Evolutionary conservation across 2,329 filamentous ascomycete genomes (phyloP), one percentile per base, ranked within the genome.

Genomic region (Cryphonectria carpinicola): DNA sequence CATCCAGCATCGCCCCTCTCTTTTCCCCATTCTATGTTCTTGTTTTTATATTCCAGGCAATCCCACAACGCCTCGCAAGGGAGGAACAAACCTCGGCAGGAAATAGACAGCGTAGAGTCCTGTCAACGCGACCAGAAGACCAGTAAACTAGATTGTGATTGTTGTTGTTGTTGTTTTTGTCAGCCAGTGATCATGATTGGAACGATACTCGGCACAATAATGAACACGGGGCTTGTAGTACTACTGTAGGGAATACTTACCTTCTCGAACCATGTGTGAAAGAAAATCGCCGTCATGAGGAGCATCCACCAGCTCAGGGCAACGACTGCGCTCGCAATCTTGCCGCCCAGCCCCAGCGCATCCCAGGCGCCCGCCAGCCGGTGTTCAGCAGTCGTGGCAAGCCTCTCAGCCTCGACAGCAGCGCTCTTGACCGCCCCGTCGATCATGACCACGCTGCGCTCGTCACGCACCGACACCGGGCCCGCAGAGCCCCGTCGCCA

Each of bases 181-280:
- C 32, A 32, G 32, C 4, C 32, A 65, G 14, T 64, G n/a, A n/a
- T 41, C 25, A 1, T 13, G 3, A 17, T 4, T 41, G 32, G 35
- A 68, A 28, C 39, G 7, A 52, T 28, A 66, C 56, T 32, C 37
- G 7, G 1, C 4, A n/a, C 25, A 8, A 6, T 32, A 8, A 6
- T 32, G 4, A 8, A 32, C 35, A 25, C 2, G 56, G 19, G 19
- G 19, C 6, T 13, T 25, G 11, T 35, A 6, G 32, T 3, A 32
- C 5, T n/a, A n/a, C 28, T n/a, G 46, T 32, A 17, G 10, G 2
- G 17, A 17, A 3, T 13, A 52, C 86, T 77, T 76, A 93, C 92
- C 91, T 98, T 99, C 84, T 99, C 96, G 76, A 97, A 91, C 95
- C 95, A 98, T 0, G 96, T 99, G 81, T 99, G 96, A 78, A 99